Base-by-base conservation (phyloP, 768 basidiomycete species). In the Artomyces pyxidatus region DNA sequence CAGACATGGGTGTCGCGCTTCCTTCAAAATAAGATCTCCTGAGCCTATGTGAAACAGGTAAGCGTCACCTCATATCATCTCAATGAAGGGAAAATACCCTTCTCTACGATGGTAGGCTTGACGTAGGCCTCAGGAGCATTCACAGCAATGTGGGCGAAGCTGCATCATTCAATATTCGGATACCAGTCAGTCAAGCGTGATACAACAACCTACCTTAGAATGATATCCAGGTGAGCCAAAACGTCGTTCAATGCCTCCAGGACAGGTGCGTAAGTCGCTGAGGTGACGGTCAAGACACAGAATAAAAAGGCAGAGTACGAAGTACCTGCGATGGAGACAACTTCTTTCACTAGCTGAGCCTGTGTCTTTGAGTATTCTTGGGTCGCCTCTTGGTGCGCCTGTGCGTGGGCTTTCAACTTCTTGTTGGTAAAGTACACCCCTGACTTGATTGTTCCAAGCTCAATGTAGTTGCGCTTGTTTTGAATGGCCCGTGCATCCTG, bases 1-100 rank as follows among this genome's bases (percentile, higher is more conserved):
- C 17, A 99, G 71, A 58, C 95, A 97, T 12, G 96, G 96, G 68
- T 99, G 96, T 22, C 96, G 75, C 10, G 95, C 92, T 29, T 93
- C 90, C 51, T 75, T 77, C 21, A 98, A 71, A 35, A 89, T 65
- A 10, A 98, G 71, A 60, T 81, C 83, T 1, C 94, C 92, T 4
- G 80, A 72, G 11, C 92, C 92, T 91, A 51, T 2, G 49, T 28
- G 26, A 22, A 23, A 9, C 14, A 8, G n/a, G 9, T 29, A 19
- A 26, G 21, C 8, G 3, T 3, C 35, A 9, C 12, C 26, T 23
- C 14, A 11, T 25, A 26, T 26, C 32, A 11, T 16, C 32, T 16
- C 28, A 7, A 37, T 30, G 42, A 2, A 28, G 35, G 26, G 16
- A 10, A 5, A 17, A 42, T 54, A 82, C 93, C 93, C 69, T 80